These are phyloP conservation scores for Pleurotus eryngii DNA, from an alignment of 768 basidiomycete genomes.

Conservation along the genomic window DNA sequence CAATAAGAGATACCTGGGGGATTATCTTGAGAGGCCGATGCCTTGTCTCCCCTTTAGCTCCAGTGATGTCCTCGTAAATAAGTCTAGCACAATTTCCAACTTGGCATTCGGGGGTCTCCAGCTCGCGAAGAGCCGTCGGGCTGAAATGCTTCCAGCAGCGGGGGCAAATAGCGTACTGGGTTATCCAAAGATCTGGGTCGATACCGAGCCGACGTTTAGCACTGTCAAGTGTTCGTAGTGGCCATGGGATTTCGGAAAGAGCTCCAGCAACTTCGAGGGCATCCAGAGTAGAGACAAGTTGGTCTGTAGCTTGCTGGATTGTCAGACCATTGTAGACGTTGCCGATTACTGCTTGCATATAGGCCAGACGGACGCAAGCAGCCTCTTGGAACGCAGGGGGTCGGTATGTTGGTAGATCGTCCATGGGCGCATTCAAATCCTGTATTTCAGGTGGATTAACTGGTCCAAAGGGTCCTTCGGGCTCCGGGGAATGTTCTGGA, in stretches of 20 bases:
- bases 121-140: constrained; percentile 5
- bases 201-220: constrained; percentile 20
- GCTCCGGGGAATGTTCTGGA: background rate
- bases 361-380: constrained; percentile 11
- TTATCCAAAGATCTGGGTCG: constrained; percentile 21
- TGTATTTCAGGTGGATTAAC: background rate
- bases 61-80: constrained; percentile 7
- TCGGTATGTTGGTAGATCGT: background rate
- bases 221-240: constrained; percentile 8
- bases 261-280: constrained; percentile 3
- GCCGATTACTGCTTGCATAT: constrained; percentile 13
- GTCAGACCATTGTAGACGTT: constrained; percentile 13
- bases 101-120: constrained; percentile 10
- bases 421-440: background rate
- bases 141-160: constrained; percentile 20
- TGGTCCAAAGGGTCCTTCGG: background rate
- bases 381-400: constrained; percentile 2
- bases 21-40: constrained; percentile 9
- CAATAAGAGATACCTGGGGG: constrained; percentile 20
- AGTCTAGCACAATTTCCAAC: constrained; percentile 11
- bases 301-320: constrained; percentile 8
- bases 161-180: constrained; percentile 16
- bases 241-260: constrained; percentile 7
- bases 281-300: constrained; percentile 10
- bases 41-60: constrained; percentile 9